Conservation (phyloP, 768 basidiomycete species). For the Boletus sensibilis region DNA sequence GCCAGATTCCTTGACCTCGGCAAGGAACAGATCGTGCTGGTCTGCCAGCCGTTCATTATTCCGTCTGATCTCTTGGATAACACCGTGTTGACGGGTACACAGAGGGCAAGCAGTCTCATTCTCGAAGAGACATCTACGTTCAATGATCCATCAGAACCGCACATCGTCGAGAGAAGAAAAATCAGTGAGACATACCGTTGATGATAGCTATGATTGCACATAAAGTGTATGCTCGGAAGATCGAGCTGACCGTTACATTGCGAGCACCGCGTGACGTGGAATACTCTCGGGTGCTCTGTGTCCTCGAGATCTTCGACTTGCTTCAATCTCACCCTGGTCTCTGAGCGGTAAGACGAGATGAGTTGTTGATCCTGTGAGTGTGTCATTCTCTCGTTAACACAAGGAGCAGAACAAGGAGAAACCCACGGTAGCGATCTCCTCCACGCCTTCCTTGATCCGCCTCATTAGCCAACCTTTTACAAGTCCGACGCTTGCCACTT, state of each 20-base stretch:
- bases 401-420: background rate
- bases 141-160: background rate
- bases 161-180: background rate
- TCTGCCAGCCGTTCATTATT: conserved; percentile 84
- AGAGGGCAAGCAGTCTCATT: conserved; percentile 88
- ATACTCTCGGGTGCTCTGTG: conserved; percentile 75
- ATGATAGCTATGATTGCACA: conserved; percentile 98
- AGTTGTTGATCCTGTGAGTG: conserved; percentile 73
- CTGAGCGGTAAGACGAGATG: conserved; percentile 83
- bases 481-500: conserved; percentile 86
- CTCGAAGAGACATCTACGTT: conserved; percentile 77
- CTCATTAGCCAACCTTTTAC: conserved; percentile 89
- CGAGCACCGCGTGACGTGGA: conserved; percentile 93
- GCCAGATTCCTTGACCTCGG: conserved; percentile 69
- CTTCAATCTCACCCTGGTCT: conserved; percentile 76
- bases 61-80: conserved; percentile 84
- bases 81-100: conserved; percentile 82
- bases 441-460: conserved; percentile 69
- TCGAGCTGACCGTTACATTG: conserved; percentile 88
- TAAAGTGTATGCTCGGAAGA: conserved; percentile 92
- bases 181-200: conserved; percentile 51
- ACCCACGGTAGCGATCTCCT: conserved; percentile 79
- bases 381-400: background rate
- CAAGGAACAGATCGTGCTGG: conserved; percentile 77
- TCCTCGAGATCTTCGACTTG: conserved; percentile 82